A percentile compares a stretch with the other conserved stretches of the same genome.
Conservation (phyloP, 306 rosid species). For the Malus asiatica region DNA sequence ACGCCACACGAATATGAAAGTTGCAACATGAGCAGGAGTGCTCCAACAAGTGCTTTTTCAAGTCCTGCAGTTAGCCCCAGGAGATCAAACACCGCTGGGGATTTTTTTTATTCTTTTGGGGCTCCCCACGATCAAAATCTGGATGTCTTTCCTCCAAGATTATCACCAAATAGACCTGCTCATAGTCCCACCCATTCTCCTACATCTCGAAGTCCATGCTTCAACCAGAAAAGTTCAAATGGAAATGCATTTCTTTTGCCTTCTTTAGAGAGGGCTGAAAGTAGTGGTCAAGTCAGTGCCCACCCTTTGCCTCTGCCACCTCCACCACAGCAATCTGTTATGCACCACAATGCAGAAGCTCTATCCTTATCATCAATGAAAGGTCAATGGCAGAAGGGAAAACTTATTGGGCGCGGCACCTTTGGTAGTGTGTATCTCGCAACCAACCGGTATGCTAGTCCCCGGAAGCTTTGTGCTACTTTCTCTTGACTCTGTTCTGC, state of each 20-base stretch:
- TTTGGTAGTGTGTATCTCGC: conserved; percentile 86
- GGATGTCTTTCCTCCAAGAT: conserved; percentile 25
- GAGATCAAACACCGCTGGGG: conserved; percentile 33
- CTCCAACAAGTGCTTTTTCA: conserved; percentile 61
- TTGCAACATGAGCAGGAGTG: conserved; percentile 52
- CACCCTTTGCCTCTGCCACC: conserved; percentile 94
- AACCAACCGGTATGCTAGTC: conserved; percentile 54
- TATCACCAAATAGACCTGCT: conserved; percentile 22
- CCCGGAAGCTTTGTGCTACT: background rate
- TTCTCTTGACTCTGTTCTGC: conserved; percentile 18
- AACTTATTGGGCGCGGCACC: conserved; percentile 85
- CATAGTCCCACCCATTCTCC: conserved; percentile 48
- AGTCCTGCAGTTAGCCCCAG: conserved; percentile 86
- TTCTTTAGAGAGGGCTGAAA: conserved; percentile 40
- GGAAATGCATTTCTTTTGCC: conserved; percentile 15
- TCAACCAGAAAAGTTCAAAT: conserved; percentile 31
- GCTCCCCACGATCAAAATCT: conserved; percentile 25
- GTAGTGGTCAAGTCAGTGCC: conserved; percentile 42
- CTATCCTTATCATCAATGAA: conserved; percentile 34
- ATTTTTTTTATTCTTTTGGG: conserved; percentile 23
- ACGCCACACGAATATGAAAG: conserved; percentile 21
- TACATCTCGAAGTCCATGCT: conserved; percentile 20
- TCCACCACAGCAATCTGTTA: conserved; percentile 20
- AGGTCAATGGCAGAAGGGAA: conserved; percentile 90
- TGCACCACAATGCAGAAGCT: conserved; percentile 30